phyloP scores from a whole-genome alignment of 2,329 filamentous ascomycete species.

The Fusarium camptoceras region DNA sequence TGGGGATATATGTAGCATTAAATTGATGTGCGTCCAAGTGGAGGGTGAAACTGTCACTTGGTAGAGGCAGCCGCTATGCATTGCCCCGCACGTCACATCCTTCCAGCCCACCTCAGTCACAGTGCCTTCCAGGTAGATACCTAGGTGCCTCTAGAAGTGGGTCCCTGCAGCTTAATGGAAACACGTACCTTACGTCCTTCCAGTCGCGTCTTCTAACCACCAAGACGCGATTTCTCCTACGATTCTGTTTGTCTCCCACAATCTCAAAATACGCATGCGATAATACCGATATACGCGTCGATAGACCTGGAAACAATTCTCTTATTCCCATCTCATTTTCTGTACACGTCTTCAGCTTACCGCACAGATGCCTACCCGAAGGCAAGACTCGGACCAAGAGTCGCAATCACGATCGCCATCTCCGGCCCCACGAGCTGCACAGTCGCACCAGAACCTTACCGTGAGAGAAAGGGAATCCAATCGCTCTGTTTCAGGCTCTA shows the following conservation, averaged over 20 bases:
- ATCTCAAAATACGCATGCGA: background rate
- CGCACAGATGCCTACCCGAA: conserved; percentile 46
- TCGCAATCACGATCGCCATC: conserved; percentile 41
- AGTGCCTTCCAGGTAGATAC: background rate
- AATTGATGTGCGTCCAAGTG: background rate
- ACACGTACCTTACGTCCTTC: background rate
- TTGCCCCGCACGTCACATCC: background rate
- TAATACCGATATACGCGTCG: too few species aligned
- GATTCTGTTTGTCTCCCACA: conserved; percentile 2
- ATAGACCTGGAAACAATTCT: background rate
- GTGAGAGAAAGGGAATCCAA: conserved; percentile 44
- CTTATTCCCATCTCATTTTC: background rate
- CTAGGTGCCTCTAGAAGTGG: too few species aligned
- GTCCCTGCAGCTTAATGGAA: background rate
- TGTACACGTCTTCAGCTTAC: background rate
- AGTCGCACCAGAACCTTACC: conserved; percentile 38
- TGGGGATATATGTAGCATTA: background rate
- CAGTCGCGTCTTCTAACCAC: conserved; percentile 24
- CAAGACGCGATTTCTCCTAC: conserved; percentile 18
- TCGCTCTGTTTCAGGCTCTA: conserved; percentile 44
- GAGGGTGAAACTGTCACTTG: background rate
- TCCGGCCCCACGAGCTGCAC: conserved; percentile 31
- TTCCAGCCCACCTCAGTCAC: background rate
- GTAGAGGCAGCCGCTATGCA: background rate
- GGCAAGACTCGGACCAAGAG: conserved; percentile 36